Evolutionary conservation across 352 stramenopile genomes (phyloP), one percentile per base, ranked within the genome.

Genomic region (Pythium myriotylum): DNA sequence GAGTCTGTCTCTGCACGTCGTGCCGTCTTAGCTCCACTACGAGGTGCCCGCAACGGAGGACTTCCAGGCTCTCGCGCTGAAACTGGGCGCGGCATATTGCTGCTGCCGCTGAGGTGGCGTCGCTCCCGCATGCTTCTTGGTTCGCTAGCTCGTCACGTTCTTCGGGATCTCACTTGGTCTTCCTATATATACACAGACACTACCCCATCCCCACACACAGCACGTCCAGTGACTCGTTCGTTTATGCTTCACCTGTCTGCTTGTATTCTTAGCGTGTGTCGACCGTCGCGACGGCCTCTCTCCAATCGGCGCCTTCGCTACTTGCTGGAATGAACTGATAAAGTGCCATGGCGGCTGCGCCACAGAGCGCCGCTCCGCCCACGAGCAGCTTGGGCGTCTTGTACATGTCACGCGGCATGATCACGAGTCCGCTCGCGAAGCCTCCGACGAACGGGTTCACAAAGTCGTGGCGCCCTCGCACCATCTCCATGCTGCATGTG

Each of bases 381-480:
- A 84, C 17, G 1, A 88, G 60, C 19, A 65, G 29, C n/a, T 68
- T 70, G 13, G 77, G 80, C 3, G 68, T 80, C 37, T 74, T 71
- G 54, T 59, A 59, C 54, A 87, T 19, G n/a, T 89, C 79, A 0
- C 54, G 50, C 2, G 73, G 70, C 29, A 89, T 26, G 48, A 87
- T 69, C 51, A 69, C 72, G 35, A 92, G 55, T 0, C 76, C 86
- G 4, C 82, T 81, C 8, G 73, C 70, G 54, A 89, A 91, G 1
- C 83, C 83, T 19, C 86, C 83, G 7, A 73, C 37, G 54, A 94
- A 92, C 35, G 80, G 76, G 49, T 94, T 94, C 2, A 89, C 42
- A 7, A 81, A 26, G 59, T 94, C 86, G 41, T 66, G 74, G 41
- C 66, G 70, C 27, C 77, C 75, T n/a, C 83, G 78, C 10, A 79